Conservation (phyloP, 345 rosid species). For the Anacardium occidentale region DNA sequence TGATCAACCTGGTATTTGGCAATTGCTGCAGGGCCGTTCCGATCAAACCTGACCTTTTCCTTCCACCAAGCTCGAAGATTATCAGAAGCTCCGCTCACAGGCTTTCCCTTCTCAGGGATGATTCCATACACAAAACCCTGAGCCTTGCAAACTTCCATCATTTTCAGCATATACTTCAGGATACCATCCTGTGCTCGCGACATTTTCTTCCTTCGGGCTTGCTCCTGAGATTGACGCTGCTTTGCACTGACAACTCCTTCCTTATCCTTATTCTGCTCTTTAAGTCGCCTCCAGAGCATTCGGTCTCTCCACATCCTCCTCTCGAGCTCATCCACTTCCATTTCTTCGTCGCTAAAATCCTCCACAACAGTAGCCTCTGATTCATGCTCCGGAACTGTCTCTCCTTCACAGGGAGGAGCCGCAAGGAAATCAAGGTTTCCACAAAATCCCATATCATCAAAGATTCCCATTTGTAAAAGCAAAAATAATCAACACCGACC, state of each 20-base stretch:
- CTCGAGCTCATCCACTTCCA: slow-evolving; percentile 73
- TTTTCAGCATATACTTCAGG: slow-evolving; percentile 76
- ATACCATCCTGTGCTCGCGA: slow-evolving; percentile 85
- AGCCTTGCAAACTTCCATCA: slow-evolving; percentile 91
- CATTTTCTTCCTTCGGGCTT: slow-evolving; percentile 88
- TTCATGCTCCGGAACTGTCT: slow-evolving; percentile 39
- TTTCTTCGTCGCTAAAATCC: slow-evolving; percentile 60
- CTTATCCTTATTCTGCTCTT: slow-evolving; percentile 54
- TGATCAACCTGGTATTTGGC: slow-evolving; percentile 58
- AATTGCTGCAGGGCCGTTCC: slow-evolving; percentile 83
- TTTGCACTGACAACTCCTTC: slow-evolving; percentile 45
- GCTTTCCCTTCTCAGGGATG: slow-evolving; percentile 86
- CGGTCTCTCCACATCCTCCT: slow-evolving; percentile 81
- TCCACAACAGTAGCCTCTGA: slow-evolving; percentile 48
- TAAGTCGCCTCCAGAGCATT: slow-evolving; percentile 58
- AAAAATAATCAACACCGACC: background rate
- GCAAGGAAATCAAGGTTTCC: slow-evolving; percentile 53
- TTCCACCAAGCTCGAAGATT: slow-evolving; percentile 93
- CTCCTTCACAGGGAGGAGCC: slow-evolving; percentile 37
- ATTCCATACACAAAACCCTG: slow-evolving; percentile 86
- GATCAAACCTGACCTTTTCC: slow-evolving; percentile 79
- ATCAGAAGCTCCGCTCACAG: slow-evolving; percentile 89
- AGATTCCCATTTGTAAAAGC: slow-evolving; percentile 31
- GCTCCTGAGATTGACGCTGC: slow-evolving; percentile 72
- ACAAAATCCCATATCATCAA: slow-evolving; percentile 61